Base-by-base conservation (phyloP, 805 yeast species). In the Suhomyces sp. region DNA sequence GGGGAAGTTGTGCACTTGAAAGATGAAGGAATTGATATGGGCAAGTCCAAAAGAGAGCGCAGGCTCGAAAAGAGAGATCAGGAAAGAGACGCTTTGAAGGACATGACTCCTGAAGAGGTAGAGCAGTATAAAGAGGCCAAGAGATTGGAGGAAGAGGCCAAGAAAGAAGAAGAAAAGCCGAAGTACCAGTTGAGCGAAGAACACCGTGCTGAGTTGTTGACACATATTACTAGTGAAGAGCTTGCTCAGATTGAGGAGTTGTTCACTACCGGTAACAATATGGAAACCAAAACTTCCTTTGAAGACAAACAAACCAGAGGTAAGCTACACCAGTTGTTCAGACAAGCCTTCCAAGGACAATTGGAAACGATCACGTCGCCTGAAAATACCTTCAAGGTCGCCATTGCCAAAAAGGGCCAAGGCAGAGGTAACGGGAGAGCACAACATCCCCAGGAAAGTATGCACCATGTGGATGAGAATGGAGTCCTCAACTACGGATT, bases 341-440 rank as follows among this genome's bases (percentile, higher is more conserved):
- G 97, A 59, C 80, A 76, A 51, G 87, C 88, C 0, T 94, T 90
- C 67, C 78, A 83, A 46, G 84, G 87, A 24, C 84, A 80, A 58
- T 70, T 94, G 38, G 98, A 94, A 54, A 83, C 97, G 5, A 78
- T 83, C 46, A 94, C 98, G 0, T 81, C 92, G 0, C 78, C 79
- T 1, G 76, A 76, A 22, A 87, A 90, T 63, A 78, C 83, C 0
- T 85, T 92, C 62, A 78, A 79, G 50, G 77, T 92, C 52, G 82
- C 85, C 0, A 68, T 85, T 47, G 79, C 83, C 31, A 80, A 79
- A 48, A 64, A 62, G 40, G 54, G 65, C 36, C 72, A 71, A 31
- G 71, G 79, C 59, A 55, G 58, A 22, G 54, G 64, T 38, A 72
- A 70, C 35, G 70, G 79, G 59, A 54, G 57, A 15, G 76, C 76